Percentiles rank a stretch among this genome's conserved stretches.
Conservation (phyloP, 495 filamentous ascomycete species). For the Neurospora pannonica region DNA sequence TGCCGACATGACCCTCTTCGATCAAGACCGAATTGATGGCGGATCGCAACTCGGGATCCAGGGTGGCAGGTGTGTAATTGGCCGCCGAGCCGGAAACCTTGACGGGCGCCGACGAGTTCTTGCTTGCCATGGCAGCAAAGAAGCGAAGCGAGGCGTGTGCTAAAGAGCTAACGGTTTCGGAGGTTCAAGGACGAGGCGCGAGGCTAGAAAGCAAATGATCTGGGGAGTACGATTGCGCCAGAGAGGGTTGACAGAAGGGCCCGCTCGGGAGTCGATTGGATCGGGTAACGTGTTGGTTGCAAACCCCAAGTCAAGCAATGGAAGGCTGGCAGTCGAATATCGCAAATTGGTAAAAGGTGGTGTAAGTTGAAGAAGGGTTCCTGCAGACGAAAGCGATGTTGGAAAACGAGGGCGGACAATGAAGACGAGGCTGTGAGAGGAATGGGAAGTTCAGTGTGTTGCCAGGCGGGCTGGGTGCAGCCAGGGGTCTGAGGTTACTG, state of each 20-base stretch:
- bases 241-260: background rate
- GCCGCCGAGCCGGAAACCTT: conserved; percentile 42
- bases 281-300: background rate
- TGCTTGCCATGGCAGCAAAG: conserved; percentile 26
- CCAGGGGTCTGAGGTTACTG: background rate
- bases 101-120: conserved; percentile 38
- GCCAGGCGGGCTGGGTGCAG: background rate
- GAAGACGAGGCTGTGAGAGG: background rate
- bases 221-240: background rate
- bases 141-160: background rate
- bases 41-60: conserved; percentile 43
- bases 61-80: conserved; percentile 39
- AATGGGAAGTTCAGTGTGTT: background rate
- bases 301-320: background rate
- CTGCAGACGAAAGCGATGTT: background rate
- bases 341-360: background rate
- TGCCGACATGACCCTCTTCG: conserved; percentile 37
- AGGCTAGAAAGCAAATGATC: background rate
- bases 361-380: background rate
- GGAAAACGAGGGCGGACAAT: background rate
- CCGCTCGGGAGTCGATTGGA: background rate
- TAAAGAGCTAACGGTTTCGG: background rate
- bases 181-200: background rate
- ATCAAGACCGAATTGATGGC: conserved; percentile 42
- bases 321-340: background rate